These are phyloP conservation scores for Corchorus capsularis DNA, from an alignment of 345 rosid genomes.

Conservation along the genomic window DNA sequence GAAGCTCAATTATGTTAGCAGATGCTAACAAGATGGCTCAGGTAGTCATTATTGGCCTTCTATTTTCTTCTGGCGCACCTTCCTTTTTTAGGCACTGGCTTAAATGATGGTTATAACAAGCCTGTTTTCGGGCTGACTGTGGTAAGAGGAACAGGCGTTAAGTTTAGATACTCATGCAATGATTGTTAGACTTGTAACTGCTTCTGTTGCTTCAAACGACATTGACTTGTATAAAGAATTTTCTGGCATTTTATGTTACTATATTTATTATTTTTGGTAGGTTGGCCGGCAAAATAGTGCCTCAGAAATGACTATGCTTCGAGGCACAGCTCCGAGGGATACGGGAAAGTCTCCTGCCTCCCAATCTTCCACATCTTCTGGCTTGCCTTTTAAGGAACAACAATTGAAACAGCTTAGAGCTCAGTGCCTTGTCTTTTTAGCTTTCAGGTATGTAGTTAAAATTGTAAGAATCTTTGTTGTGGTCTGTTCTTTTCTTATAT, in stretches of 20 bases:
- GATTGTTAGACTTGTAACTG: background rate
- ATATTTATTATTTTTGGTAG: conserved; percentile 32
- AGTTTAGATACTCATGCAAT: background rate
- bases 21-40: conserved; percentile 50
- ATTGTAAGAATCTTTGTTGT: background rate
- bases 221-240: conserved; percentile 3
- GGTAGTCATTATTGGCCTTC: conserved; percentile 35
- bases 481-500: background rate
- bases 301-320: conserved; percentile 48
- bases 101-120: background rate
- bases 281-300: conserved; percentile 49
- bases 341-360: conserved; percentile 65
- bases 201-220: conserved; percentile 9
- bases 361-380: conserved; percentile 41
- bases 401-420: conserved; percentile 95
- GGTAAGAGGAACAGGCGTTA: background rate
- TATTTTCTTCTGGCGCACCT: background rate
- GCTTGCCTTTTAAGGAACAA: conserved; percentile 82
- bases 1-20: conserved; percentile 42
- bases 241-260: background rate
- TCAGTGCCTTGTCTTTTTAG: conserved; percentile 90
- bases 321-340: conserved; percentile 56
- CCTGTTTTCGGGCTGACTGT: background rate
- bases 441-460: conserved; percentile 60
- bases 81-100: background rate